Percentiles rank a stretch among this genome's conserved stretches.
Evolutionary conservation across 768 basidiomycete species (phyloP).

Genomic region (Ramaria rubella): DNA sequence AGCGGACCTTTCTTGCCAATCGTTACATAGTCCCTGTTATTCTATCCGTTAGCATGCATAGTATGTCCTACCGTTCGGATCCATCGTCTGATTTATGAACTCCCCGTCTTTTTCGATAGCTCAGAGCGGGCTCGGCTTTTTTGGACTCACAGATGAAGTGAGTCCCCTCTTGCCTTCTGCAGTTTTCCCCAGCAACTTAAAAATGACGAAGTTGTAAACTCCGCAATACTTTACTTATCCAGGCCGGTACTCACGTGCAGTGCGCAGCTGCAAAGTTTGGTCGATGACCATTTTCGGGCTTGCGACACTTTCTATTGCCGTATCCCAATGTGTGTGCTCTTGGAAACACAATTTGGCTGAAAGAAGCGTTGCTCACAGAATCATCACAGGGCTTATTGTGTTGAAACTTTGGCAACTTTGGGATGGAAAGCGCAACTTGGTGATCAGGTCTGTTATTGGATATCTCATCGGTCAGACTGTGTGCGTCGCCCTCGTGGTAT

Average conservation of each 20-base stretch:
- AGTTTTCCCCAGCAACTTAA: too few relatives aligned
- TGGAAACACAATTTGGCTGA: not conserved
- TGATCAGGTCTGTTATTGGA: slow-evolving; percentile 20
- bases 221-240: slow-evolving; percentile 12
- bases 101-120: not conserved
- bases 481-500: slow-evolving; percentile 18
- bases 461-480: slow-evolving; percentile 22
- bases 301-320: not conserved
- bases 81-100: not conserved
- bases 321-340: not conserved
- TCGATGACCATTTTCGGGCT: not conserved
- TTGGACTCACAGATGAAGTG: not conserved
- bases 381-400: slow-evolving; percentile 29
- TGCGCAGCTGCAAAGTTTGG: not conserved
- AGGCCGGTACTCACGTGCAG: not conserved
- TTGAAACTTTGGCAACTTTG: slow-evolving; percentile 30
- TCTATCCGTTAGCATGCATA: slow-evolving; percentile 21
- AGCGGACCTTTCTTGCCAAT: slow-evolving; percentile 34
- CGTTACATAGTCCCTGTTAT: slow-evolving; percentile 31
- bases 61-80: slow-evolving; percentile 15
- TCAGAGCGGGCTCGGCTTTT: not conserved
- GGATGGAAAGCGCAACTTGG: slow-evolving; percentile 25
- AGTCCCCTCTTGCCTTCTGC: not conserved
- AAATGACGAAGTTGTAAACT: slow-evolving; percentile 23
- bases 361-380: slow-evolving; percentile 1